Conservation (phyloP, 495 filamentous ascomycete species). For the Hypoxylon perforatum region DNA sequence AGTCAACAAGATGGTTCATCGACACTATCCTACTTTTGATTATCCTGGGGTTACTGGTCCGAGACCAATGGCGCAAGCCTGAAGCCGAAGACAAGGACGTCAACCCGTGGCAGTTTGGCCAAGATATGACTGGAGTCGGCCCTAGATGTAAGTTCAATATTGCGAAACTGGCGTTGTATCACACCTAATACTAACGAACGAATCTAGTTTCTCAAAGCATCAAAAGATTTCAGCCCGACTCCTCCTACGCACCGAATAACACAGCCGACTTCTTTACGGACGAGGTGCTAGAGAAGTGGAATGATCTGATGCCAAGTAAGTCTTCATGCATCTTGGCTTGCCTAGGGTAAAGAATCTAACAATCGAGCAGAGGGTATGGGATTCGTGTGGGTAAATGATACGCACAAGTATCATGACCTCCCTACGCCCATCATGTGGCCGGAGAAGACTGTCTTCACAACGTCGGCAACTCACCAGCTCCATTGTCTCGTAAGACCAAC, state of each 20-base stretch:
- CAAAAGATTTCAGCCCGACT: slow-evolving; percentile 54
- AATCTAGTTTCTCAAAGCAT: slow-evolving; percentile 54
- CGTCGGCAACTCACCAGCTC: slow-evolving; percentile 58
- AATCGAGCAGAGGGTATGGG: slow-evolving; percentile 54
- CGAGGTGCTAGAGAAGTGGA: slow-evolving; percentile 55
- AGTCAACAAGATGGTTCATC: slow-evolving; percentile 48
- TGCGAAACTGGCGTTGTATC: slow-evolving; percentile 7
- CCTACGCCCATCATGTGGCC: slow-evolving; percentile 59
- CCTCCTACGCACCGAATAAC: slow-evolving; percentile 58
- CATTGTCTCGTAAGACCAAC: slow-evolving; percentile 51
- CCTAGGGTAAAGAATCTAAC: slow-evolving; percentile 8
- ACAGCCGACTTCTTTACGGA: slow-evolving; percentile 60
- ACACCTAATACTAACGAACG: slow-evolving; percentile 4
- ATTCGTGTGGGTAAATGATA: slow-evolving; percentile 59
- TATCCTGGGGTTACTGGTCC: slow-evolving; percentile 48
- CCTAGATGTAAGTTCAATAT: slow-evolving; percentile 37
- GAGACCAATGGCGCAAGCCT: slow-evolving; percentile 43
- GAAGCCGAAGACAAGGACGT: slow-evolving; percentile 30
- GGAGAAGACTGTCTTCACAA: slow-evolving; percentile 61
- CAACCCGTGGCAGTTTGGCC: slow-evolving; percentile 52
- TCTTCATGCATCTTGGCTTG: neutral
- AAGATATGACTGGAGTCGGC: slow-evolving; percentile 55
- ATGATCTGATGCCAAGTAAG: slow-evolving; percentile 56
- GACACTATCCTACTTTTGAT: slow-evolving; percentile 49
- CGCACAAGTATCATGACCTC: slow-evolving; percentile 57